Base-by-base conservation (phyloP, 2,329 filamentous ascomycete genomes). In the Colletotrichum spaethianum region DNA sequence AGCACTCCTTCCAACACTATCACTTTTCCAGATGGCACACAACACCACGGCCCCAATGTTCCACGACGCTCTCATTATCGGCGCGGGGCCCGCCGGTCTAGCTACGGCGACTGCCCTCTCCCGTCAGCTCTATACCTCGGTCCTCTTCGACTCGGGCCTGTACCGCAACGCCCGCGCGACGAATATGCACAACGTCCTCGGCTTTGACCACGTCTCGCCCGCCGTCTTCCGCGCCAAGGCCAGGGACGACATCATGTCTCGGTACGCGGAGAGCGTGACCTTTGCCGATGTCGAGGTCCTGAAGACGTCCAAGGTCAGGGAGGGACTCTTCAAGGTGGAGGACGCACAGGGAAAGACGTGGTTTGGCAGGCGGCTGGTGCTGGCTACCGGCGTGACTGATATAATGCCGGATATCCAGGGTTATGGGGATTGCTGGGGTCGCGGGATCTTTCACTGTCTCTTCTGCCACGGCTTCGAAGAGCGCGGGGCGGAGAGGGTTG, bases 391-490 rank as follows among this genome's bases (percentile, higher is more conserved):
- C 0, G 82, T 88, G 0, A 78, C 76, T 31, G 90, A 92, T 73
- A 74, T 88, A 0, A 76, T 86, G 40, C 86, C 86, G 0, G 81
- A 86, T 18, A 86, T 91, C 2, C 76, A 82, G 2, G 90, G 90
- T 0, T 92, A 89, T 72, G 81, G 74, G 0, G 86, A 90, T 50
- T 87, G 86, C 66, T 92, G 88, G 88, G 86, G 82, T 11, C 80
- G 77, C 55, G 83, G 83, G 38, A 87, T 89, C 55, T 91, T 88
- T 74, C 88, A 91, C 75, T 91, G 89, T 74, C 83, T 91, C 1
- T 90, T 87, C 75, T 91, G 89, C 77, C 84, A 91, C 73, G 89
- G 89, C 5, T 91, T 84, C 76, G 89, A 92, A 73, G 87, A 91
- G 62, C 82, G 85, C 18, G 87, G 86, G 2, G 77, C 79, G 3